Conservation (phyloP, 2,329 filamentous ascomycete genomes). For the Lasiodiplodia sp. region DNA sequence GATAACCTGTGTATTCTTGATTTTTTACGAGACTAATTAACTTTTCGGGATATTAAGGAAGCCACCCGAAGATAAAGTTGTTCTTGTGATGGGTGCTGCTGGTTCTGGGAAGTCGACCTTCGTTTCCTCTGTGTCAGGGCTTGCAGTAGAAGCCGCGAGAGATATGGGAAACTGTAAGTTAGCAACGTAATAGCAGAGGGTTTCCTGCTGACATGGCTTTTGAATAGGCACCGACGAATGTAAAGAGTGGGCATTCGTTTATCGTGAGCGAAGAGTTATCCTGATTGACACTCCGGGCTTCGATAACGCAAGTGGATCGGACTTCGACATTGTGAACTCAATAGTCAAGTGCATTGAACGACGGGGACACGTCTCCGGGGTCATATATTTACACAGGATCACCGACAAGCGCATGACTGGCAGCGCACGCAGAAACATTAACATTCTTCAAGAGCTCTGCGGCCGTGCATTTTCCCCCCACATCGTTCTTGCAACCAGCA, state of each 20-base stretch:
- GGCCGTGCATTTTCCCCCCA: slow-evolving; percentile 40
- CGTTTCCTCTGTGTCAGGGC: neutral
- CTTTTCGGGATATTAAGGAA: neutral
- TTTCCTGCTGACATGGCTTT: neutral
- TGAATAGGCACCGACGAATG: neutral
- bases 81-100: neutral
- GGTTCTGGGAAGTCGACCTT: neutral
- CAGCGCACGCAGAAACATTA: slow-evolving; percentile 48
- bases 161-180: neutral
- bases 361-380: slow-evolving; percentile 47
- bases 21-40: neutral
- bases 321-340: neutral
- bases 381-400: slow-evolving; percentile 56
- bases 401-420: slow-evolving; percentile 50
- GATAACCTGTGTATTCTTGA: neutral
- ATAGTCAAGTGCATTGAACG: slow-evolving; percentile 4
- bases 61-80: neutral
- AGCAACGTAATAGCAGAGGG: neutral
- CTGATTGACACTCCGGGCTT: neutral
- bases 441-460: slow-evolving; percentile 54
- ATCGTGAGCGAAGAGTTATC: neutral
- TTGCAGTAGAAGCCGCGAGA: neutral
- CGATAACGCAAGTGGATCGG: neutral
- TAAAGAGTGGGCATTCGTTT: neutral
- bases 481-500: neutral